Base-by-base conservation (phyloP, 2,329 filamentous ascomycete species). In the Fusarium devonianum region DNA sequence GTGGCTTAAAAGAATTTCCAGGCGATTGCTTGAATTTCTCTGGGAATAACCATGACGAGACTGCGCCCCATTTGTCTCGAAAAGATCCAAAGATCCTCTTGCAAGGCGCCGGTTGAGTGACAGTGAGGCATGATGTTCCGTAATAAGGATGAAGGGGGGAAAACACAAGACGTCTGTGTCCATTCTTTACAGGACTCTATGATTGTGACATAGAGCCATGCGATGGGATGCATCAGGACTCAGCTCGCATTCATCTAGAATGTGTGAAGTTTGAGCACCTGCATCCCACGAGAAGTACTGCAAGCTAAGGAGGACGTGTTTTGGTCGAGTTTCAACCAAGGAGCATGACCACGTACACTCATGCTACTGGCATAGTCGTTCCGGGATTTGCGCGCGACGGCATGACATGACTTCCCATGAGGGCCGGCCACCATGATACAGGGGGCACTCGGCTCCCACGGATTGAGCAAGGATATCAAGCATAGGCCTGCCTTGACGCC, bases 341-440 rank as follows among this genome's bases (percentile, higher is more conserved):
- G 33, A 52, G 26, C 23, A 25, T 8, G 33, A 39, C 34, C 53
- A 42, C 41, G 46, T 54, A 42, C 49, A 25, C 21, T 44, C 50
- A 48, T 44, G 26, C 49, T 30, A 60, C 48, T 30, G 14, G 39
- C 34, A 37, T 39, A 25, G 41, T 28, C 22, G 22, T 43, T 45
- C 21, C 33, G 19, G 30, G 40, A 39, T 18, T 32, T 29, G n/a
- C n/a, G n/a, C n/a, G n/a, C 23, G 34, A 41, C 17, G 18, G 45
- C 13, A 29, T 23, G 33, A 17, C 42, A 38, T 40, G 34, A 43
- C 14, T 32, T 44, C 42, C 45, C 46, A 51, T 49, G 36, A 53
- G 34, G 26, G 4, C 12, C 8, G 16, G 42, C n/a, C 33, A 35
- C 30, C 30, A 42, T 53, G 23, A 46, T 34, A 9, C 11, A 53